Evolutionary conservation across 805 yeast genomes (phyloP), one percentile per base, ranked within the genome.

Genomic region (Myxozyma sirexii): DNA sequence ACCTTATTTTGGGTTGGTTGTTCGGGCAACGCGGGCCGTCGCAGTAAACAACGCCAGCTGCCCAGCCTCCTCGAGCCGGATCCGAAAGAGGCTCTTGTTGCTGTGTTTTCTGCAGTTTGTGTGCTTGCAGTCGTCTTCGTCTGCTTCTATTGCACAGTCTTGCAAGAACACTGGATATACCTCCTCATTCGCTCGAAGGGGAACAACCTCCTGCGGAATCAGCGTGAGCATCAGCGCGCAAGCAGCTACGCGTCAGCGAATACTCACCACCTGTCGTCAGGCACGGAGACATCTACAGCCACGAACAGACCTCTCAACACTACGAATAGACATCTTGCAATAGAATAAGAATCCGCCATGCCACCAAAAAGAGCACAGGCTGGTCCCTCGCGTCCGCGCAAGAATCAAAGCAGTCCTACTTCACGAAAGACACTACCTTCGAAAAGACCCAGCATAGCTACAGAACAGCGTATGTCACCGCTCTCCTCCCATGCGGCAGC

Each of bases 351-450:
- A 8, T 26, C 13, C 23, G 15, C 35, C 21, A 59, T 59, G 63
- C 51, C 63, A 8, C 63, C 63, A 8, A 41, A 42, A 44, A 50
- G 55, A 41, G 39, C 44, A 7, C 39, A 35, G 10, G 21, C 52
- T 1, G 46, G 54, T 3, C 33, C 48, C 1, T 10, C 21, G 5
- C 26, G 45, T 7, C 39, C 50, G n/a, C 19, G 45, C 15, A 47
- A 53, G 24, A 26, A 41, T 24, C 26, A 43, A 12, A 38, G 44
- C 13, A 47, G 37, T n/a, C 39, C 63, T 12, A 46, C 50, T 23
- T 46, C 60, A 12, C 3, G 60, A 43, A 56, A 56, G 44, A 57
- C 64, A 27, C 8, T 53, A 39, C 62, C 64, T 4, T 50, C 55
- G 6, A 50, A 45, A 42, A 38, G 46, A 31, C 45, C 45, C 29